A percentile compares a stretch with the other conserved stretches of the same genome.
These are phyloP conservation scores for Quercus alba DNA, from an alignment of 306 rosid species.

Conservation along the genomic window DNA sequence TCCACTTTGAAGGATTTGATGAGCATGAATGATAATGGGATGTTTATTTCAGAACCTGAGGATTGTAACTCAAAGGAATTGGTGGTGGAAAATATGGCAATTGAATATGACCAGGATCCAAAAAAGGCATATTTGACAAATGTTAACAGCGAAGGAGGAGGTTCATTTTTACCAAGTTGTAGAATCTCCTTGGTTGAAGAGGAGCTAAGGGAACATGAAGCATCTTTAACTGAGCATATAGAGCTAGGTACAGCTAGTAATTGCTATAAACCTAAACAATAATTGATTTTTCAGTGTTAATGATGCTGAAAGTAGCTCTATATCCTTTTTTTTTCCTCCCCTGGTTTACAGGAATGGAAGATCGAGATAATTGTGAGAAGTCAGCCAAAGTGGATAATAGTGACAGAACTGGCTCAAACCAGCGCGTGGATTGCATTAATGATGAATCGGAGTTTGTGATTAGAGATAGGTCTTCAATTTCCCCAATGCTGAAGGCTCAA, in stretches of 20 bases:
- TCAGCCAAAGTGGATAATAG: conserved; percentile 31
- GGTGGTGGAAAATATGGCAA: conserved; percentile 25
- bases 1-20: conserved; percentile 19
- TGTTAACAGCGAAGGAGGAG: conserved; percentile 13
- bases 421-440: conserved; percentile 16
- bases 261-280: conserved; percentile 12
- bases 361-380: conserved; percentile 33
- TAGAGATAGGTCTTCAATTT: conserved; percentile 20
- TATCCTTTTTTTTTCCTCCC: conserved; percentile 13
- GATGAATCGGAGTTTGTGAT: conserved; percentile 25
- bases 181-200: conserved; percentile 33
- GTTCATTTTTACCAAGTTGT: conserved; percentile 13
- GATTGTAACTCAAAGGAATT: conserved; percentile 21
- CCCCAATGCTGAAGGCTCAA: conserved; percentile 30
- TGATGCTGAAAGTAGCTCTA: conserved; percentile 12
- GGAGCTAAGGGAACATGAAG: conserved; percentile 35
- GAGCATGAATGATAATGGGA: conserved; percentile 26
- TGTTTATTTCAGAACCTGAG: conserved; percentile 30
- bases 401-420: conserved; percentile 22
- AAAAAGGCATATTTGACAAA: conserved; percentile 6
- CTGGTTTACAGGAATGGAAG: conserved; percentile 40
- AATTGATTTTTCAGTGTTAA: conserved; percentile 3
- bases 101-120: conserved; percentile 34
- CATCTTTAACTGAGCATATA: conserved; percentile 23
- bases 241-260: conserved; percentile 45